A percentile compares a stretch with the other conserved stretches of the same genome.
These are phyloP conservation scores for Paramecium tetraurelia DNA, from an alignment of 73 alveolate species.

Conservation along the genomic window DNA sequence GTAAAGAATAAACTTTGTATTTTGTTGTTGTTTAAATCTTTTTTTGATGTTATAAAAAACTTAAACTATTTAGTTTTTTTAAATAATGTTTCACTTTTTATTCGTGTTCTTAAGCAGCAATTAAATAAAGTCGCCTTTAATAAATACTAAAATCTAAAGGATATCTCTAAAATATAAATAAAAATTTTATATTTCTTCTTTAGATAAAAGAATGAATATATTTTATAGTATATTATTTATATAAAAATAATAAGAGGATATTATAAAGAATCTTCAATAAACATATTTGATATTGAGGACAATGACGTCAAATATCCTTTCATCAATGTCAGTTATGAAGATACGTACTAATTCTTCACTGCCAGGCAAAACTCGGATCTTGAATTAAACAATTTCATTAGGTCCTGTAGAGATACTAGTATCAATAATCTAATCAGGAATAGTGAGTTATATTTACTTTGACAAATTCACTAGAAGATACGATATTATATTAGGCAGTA, in stretches of 20 bases:
- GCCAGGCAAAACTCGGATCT: conserved; percentile 1
- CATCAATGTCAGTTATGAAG: conserved; percentile 28
- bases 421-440: background rate
- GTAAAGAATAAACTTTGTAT: background rate
- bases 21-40: too few species aligned
- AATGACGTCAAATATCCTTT: conserved; percentile 27
- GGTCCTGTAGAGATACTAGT: background rate
- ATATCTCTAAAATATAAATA: too few species aligned
- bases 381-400: conserved; percentile 14
- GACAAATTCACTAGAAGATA: conserved; percentile 4
- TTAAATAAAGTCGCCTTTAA: background rate
- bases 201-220: too few species aligned
- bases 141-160: background rate
- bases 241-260: background rate
- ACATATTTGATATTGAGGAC: conserved; percentile 41
- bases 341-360: background rate
- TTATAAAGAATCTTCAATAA: background rate
- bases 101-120: too few species aligned
- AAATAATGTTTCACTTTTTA: too few species aligned
- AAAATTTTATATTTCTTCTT: too few species aligned
- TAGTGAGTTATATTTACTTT: background rate
- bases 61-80: too few species aligned
- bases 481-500: background rate
- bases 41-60: too few species aligned
- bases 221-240: background rate